Percentiles rank a stretch among this genome's conserved stretches.
These are phyloP conservation scores for Eugenia klotzschiana DNA, from an alignment of 441 rosid species.

Conservation along the genomic window DNA sequence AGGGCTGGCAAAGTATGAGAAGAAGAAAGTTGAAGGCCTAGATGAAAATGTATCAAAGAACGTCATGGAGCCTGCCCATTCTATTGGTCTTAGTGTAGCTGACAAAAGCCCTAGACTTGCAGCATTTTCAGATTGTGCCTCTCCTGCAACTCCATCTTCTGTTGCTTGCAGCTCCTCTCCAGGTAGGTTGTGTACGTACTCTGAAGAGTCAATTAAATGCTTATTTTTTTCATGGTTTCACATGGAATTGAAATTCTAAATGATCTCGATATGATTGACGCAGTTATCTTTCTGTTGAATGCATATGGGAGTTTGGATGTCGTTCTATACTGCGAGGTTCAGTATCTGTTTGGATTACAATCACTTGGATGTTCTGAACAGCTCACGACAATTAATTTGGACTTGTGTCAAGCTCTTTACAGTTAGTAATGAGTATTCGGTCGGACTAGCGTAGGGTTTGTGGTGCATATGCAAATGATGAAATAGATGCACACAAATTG, in stretches of 20 bases:
- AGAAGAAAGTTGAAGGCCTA: constrained; percentile 75
- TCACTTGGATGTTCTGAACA: not conserved
- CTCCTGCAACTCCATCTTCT: constrained; percentile 90
- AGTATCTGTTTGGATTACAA: not conserved
- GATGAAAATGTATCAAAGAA: constrained; percentile 27
- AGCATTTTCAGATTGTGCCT: constrained; percentile 51
- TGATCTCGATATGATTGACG: not conserved
- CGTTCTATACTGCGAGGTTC: not conserved
- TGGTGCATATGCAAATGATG: not conserved
- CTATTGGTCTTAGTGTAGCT: constrained; percentile 29
- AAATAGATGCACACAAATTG: not conserved
- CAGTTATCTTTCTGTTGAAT: not conserved
- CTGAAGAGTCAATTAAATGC: not conserved
- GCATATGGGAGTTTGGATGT: not conserved
- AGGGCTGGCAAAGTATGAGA: constrained; percentile 93
- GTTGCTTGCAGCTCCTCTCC: constrained; percentile 84
- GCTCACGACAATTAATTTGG: not conserved
- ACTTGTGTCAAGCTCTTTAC: not conserved
- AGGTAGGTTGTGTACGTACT: constrained; percentile 24
- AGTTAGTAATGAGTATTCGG: not conserved
- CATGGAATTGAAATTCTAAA: not conserved
- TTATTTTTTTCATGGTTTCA: not conserved
- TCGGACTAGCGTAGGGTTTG: not conserved
- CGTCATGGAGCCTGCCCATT: constrained; percentile 26
- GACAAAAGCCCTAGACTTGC: constrained; percentile 56